These are phyloP conservation scores for Leccinum huronense DNA, from an alignment of 1,284 basidiomycete genomes.

Conservation along the genomic window DNA sequence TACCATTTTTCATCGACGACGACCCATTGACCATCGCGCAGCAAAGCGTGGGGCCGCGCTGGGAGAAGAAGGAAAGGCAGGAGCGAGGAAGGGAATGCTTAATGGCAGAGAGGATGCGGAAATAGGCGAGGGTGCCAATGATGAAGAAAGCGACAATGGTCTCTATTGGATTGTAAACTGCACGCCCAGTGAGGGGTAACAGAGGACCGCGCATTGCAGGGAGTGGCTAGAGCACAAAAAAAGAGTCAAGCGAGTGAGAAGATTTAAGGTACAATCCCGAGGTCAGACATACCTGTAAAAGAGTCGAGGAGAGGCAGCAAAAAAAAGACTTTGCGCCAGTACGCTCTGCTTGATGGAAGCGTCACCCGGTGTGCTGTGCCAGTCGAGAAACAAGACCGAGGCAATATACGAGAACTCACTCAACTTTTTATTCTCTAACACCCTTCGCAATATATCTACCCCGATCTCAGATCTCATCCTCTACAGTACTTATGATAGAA, in stretches of 20 bases:
- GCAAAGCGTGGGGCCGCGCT: conserved; percentile 53
- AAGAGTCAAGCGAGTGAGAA: not conserved
- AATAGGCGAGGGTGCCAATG: conserved; percentile 87
- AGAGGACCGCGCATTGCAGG: conserved; percentile 52
- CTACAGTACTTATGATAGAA: too few relatives aligned
- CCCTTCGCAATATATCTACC: too few relatives aligned
- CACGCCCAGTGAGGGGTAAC: conserved; percentile 61
- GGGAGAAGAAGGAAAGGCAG: conserved; percentile 46
- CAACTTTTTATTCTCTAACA: too few relatives aligned
- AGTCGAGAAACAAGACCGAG: not conserved
- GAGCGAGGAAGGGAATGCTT: conserved; percentile 73
- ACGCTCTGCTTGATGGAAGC: not conserved
- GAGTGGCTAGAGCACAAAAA: not conserved
- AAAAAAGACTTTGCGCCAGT: not conserved
- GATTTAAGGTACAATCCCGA: not conserved
- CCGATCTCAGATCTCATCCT: too few relatives aligned
- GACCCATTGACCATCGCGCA: conserved; percentile 56
- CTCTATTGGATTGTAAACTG: conserved; percentile 73
- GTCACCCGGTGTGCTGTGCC: not conserved
- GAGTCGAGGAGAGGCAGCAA: not conserved
- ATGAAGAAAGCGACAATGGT: conserved; percentile 87
- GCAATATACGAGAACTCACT: not conserved
- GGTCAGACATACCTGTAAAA: not conserved
- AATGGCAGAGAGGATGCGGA: conserved; percentile 85
- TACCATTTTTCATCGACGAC: conserved; percentile 54